These are phyloP conservation scores for Primulina eburnea DNA, from an alignment of 257 asterid genomes.

Conservation along the genomic window DNA sequence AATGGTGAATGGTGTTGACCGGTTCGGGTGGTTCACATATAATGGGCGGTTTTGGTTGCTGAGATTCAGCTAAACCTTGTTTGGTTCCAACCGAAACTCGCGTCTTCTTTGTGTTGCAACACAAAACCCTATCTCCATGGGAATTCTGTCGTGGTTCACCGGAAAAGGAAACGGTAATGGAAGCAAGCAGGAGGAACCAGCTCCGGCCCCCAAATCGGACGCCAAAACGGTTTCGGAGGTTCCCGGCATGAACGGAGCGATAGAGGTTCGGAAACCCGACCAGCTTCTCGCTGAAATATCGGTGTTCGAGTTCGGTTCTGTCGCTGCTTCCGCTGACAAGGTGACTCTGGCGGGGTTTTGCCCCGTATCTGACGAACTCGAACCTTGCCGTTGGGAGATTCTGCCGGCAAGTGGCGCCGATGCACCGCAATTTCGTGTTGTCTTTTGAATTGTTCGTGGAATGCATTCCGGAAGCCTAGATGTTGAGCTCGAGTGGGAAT, in stretches of 20 bases:
- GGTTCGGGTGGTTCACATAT: background rate
- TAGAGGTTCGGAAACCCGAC: slow-evolving; percentile 59
- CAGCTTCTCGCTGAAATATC: slow-evolving; percentile 40
- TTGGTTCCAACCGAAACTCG: no score
- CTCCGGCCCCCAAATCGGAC: slow-evolving; percentile 26
- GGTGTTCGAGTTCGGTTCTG: slow-evolving; percentile 78
- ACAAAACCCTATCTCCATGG: slow-evolving; percentile 48
- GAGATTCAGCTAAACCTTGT: background rate
- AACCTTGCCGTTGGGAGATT: slow-evolving; percentile 93
- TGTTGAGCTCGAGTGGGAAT: background rate
- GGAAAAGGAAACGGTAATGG: slow-evolving; percentile 20
- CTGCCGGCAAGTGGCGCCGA: slow-evolving; percentile 65
- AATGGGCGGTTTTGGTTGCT: background rate
- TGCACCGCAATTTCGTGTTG: slow-evolving; percentile 89
- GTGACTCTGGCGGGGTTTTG: slow-evolving; percentile 80
- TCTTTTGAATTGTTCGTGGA: slow-evolving; percentile 39
- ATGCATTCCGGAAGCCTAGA: background rate
- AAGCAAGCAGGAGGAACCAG: slow-evolving; percentile 24
- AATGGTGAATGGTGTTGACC: background rate
- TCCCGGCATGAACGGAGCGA: slow-evolving; percentile 80
- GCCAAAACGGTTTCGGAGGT: slow-evolving; percentile 40
- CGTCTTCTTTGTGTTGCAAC: background rate
- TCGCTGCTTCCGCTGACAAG: slow-evolving; percentile 71
- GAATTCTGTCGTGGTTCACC: slow-evolving; percentile 58
- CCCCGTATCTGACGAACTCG: slow-evolving; percentile 80